A percentile compares a stretch with the other conserved stretches of the same genome.
phyloP scores from a whole-genome alignment of 1,284 basidiomycete genomes.

The Inonotus hispidus region DNA sequence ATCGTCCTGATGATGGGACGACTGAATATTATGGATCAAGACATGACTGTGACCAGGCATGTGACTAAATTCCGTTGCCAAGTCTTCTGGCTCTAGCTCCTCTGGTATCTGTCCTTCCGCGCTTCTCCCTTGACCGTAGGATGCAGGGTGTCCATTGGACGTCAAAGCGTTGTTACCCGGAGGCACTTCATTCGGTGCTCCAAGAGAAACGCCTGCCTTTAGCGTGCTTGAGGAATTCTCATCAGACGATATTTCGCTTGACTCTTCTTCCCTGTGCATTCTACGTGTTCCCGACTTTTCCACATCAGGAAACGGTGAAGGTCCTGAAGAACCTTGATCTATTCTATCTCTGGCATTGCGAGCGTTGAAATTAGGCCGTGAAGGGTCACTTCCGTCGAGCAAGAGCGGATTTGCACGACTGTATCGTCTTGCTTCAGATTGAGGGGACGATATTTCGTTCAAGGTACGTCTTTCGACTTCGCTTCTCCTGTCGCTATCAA shows the following conservation, averaged over 20 bases:
- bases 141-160: neutral
- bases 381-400: constrained; percentile 6
- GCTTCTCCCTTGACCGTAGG: neutral
- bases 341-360: neutral
- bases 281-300: neutral
- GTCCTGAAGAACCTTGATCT: neutral
- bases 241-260: neutral
- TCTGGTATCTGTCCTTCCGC: neutral
- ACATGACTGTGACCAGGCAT: neutral
- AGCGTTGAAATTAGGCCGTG: neutral
- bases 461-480: neutral
- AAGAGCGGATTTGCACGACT: neutral
- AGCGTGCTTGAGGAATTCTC: neutral
- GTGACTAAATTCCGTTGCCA: neutral
- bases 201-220: neutral
- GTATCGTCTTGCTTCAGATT: neutral
- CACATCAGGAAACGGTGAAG: neutral
- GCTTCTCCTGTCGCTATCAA: neutral
- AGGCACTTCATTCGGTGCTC: neutral
- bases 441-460: neutral
- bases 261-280: neutral
- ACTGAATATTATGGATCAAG: too few relatives aligned
- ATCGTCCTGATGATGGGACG: neutral
- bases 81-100: too few relatives aligned
- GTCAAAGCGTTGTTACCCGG: neutral